These are phyloP conservation scores for Calcarisporium arbuscula DNA, from an alignment of 2,329 filamentous ascomycete species.

Conservation along the genomic window DNA sequence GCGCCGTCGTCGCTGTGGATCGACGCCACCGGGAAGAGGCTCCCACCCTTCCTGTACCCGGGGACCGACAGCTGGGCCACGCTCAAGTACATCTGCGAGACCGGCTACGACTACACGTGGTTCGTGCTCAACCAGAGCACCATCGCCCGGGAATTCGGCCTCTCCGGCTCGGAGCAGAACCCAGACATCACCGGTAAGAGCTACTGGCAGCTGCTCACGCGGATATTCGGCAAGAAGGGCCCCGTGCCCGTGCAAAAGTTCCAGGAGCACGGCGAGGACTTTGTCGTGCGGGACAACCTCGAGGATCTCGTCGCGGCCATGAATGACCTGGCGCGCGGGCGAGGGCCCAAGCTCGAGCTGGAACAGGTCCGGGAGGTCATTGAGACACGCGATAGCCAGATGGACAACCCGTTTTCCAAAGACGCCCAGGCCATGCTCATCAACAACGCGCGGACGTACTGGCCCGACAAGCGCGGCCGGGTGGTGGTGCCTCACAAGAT, in stretches of 20 bases:
- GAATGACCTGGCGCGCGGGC: conserved; percentile 47
- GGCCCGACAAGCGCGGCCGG: conserved; percentile 44
- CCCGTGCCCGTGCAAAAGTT: conserved; percentile 52
- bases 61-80: conserved; percentile 53
- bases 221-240: conserved; percentile 46
- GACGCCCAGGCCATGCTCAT: conserved; percentile 58
- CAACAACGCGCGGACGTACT: conserved; percentile 49
- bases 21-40: conserved; percentile 51
- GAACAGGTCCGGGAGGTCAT: conserved; percentile 39
- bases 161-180: conserved; percentile 59
- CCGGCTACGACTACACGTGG: conserved; percentile 58
- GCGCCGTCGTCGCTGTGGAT: conserved; percentile 58
- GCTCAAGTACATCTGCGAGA: conserved; percentile 52
- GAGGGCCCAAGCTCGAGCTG: conserved; percentile 42
- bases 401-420: conserved; percentile 51
- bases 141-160: conserved; percentile 54
- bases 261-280: conserved; percentile 52
- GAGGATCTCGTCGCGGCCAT: conserved; percentile 49
- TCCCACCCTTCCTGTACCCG: conserved; percentile 51
- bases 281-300: conserved; percentile 51
- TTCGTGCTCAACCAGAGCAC: conserved; percentile 54
- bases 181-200: conserved; percentile 54
- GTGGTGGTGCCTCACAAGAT: conserved; percentile 48
- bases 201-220: conserved; percentile 43
- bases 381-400: conserved; percentile 48